Evolutionary conservation across 176 grass and related monocot species (phyloP).

Genomic region (Elaeis guineensis): DNA sequence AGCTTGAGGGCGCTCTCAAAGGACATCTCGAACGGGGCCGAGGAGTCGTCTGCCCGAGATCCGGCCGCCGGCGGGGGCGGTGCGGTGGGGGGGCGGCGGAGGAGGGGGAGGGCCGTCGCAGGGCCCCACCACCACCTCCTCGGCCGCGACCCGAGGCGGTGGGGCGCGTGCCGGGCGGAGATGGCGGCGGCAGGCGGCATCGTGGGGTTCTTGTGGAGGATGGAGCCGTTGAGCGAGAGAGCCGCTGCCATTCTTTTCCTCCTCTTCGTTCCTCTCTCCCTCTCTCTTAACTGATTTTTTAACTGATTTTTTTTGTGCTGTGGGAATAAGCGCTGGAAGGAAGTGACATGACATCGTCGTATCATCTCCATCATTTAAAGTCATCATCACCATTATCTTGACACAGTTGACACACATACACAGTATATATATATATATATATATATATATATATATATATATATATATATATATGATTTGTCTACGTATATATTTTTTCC

Average conservation of each 20-base stretch:
- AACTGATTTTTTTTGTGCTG: no score
- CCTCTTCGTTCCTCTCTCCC: neutral
- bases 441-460: no score
- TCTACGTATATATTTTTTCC: no score
- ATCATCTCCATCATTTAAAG: no score
- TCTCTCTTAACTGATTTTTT: neutral
- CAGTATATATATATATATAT: no score
- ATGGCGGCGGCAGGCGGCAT: constrained; percentile 1
- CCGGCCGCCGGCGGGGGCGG: constrained; percentile 33
- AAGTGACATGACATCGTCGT: no score
- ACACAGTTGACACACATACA: no score
- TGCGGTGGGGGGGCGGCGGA: neutral
- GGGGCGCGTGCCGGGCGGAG: neutral
- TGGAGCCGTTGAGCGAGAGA: constrained; percentile 6
- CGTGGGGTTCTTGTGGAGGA: neutral
- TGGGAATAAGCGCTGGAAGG: no score
- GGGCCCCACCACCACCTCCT: constrained; percentile 10
- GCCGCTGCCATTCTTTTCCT: constrained; percentile 2
- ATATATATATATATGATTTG: no score
- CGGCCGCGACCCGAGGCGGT: no score
- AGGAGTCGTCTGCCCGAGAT: constrained; percentile 61
- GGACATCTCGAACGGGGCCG: constrained; percentile 76
- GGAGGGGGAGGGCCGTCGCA: constrained; percentile 5
- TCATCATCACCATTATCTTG: no score
- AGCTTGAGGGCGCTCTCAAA: constrained; percentile 76